These are phyloP conservation scores for Scytalidium lignicola DNA, from an alignment of 2,329 filamentous ascomycete genomes.

Conservation along the genomic window DNA sequence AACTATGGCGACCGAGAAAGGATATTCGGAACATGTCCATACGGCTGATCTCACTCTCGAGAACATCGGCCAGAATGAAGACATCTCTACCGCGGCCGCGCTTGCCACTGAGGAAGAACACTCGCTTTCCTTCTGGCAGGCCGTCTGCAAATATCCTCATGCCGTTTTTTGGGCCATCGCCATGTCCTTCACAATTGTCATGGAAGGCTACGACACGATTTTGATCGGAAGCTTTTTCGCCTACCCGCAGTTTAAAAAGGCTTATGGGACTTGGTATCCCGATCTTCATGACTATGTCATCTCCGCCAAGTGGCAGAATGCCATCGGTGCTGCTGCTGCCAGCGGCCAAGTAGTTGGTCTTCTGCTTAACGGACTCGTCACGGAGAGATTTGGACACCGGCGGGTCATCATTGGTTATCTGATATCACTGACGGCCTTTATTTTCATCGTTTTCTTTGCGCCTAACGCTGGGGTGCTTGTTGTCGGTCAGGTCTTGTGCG, in stretches of 20 bases:
- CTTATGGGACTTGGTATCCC: conserved; percentile 19
- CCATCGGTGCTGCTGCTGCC: conserved; percentile 31
- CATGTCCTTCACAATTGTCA: conserved; percentile 31
- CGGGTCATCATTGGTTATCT: conserved; percentile 33
- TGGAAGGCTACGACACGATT: conserved; percentile 33
- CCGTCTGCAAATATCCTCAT: conserved; percentile 35
- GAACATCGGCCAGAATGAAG: too few relatives aligned
- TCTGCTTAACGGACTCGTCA: conserved; percentile 36
- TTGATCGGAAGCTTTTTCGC: conserved; percentile 29
- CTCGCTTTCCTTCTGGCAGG: background rate
- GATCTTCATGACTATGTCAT: conserved; percentile 28
- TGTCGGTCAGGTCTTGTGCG: conserved; percentile 41
- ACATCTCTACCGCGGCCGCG: too few relatives aligned
- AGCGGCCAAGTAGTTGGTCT: conserved; percentile 37
- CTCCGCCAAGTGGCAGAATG: conserved; percentile 36
- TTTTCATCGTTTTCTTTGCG: conserved; percentile 44
- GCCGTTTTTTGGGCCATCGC: conserved; percentile 34
- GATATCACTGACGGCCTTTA: conserved; percentile 40
- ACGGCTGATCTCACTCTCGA: too few relatives aligned
- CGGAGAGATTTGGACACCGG: conserved; percentile 41
- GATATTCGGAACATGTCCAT: too few relatives aligned
- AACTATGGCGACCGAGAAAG: too few relatives aligned
- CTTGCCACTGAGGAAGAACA: background rate
- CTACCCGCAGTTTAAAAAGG: conserved; percentile 22
- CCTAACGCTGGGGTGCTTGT: conserved; percentile 39